A percentile compares a stretch with the other conserved stretches of the same genome.
Conservation (phyloP, 2,329 filamentous ascomycete species). For the Didymosphaeria variabile region DNA sequence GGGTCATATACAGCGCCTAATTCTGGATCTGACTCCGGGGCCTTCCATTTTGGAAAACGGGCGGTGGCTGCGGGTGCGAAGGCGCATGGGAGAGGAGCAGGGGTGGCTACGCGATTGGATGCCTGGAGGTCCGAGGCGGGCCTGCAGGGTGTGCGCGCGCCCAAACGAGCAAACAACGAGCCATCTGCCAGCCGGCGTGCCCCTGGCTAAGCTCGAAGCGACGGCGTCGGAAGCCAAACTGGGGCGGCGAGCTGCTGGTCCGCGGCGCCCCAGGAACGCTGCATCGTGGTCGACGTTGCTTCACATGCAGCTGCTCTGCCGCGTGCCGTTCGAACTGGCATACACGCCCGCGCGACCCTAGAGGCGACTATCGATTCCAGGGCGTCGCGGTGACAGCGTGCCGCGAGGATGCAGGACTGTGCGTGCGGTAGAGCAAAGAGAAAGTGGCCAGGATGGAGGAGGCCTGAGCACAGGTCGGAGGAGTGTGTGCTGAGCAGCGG, state of each 20-base stretch:
- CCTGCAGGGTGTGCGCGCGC: conserved; percentile 25
- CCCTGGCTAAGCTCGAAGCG: conserved; percentile 38
- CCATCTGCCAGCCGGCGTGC: conserved; percentile 29
- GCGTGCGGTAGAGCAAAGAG: neutral
- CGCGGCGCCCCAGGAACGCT: neutral
- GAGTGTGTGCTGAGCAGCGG: conserved; percentile 6
- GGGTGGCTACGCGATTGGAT: conserved; percentile 29
- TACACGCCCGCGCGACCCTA: neutral
- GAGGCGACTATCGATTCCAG: neutral
- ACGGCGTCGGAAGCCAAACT: conserved; percentile 14
- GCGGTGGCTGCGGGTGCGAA: conserved; percentile 32
- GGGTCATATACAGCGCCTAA: conserved; percentile 43
- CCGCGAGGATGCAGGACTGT: neutral
- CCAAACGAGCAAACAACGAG: conserved; percentile 32
- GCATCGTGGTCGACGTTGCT: neutral
- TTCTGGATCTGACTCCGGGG: conserved; percentile 23
- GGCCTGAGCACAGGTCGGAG: conserved; percentile 10
- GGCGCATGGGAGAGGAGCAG: conserved; percentile 27
- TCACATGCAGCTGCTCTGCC: neutral
- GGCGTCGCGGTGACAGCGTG: neutral
- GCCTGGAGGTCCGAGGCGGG: conserved; percentile 21
- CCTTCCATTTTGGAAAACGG: conserved; percentile 30
- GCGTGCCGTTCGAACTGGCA: neutral
- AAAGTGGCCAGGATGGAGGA: neutral
- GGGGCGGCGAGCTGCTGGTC: conserved; percentile 5